phyloP scores from a whole-genome alignment of 805 yeast genomes.

The Metschnikowia reukaufii region DNA sequence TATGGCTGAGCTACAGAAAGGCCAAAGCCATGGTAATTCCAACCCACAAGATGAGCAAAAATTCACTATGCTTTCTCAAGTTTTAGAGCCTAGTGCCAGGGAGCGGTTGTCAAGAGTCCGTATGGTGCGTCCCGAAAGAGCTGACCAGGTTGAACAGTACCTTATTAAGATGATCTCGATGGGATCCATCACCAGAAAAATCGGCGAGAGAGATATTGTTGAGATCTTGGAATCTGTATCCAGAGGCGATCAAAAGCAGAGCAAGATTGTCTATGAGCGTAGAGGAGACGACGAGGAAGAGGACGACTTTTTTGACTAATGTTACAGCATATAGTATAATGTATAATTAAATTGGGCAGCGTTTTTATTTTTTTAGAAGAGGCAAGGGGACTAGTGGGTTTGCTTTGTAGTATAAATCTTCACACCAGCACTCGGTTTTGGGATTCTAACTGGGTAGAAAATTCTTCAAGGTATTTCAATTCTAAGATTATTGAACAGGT shows the following conservation, averaged over 20 bases:
- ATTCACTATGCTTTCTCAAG: constrained; percentile 54
- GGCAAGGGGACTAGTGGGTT: too few relatives aligned
- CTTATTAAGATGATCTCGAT: constrained; percentile 67
- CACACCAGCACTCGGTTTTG: too few relatives aligned
- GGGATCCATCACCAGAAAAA: constrained; percentile 72
- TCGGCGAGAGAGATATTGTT: constrained; percentile 81
- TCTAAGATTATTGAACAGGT: too few relatives aligned
- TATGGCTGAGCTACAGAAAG: constrained; percentile 73
- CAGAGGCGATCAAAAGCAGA: constrained; percentile 61
- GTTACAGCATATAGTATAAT: background rate
- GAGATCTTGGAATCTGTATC: constrained; percentile 81
- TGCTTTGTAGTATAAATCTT: too few relatives aligned
- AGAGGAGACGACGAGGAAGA: constrained; percentile 34
- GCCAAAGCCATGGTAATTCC: constrained; percentile 34
- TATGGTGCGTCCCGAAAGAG: constrained; percentile 89
- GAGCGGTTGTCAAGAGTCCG: constrained; percentile 85
- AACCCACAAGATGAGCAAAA: constrained; percentile 37
- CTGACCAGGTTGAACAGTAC: constrained; percentile 81
- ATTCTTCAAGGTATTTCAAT: too few relatives aligned
- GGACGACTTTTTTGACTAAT: constrained; percentile 35
- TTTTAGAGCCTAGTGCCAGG: constrained; percentile 78
- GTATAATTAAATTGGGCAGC: background rate
- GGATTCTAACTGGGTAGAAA: too few relatives aligned
- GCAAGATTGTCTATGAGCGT: constrained; percentile 63
- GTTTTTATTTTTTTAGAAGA: too few relatives aligned